Percentiles rank a stretch among this genome's conserved stretches.
Evolutionary conservation across 2,329 filamentous ascomycete species (phyloP).

Genomic region (Westerdykella ornata): DNA sequence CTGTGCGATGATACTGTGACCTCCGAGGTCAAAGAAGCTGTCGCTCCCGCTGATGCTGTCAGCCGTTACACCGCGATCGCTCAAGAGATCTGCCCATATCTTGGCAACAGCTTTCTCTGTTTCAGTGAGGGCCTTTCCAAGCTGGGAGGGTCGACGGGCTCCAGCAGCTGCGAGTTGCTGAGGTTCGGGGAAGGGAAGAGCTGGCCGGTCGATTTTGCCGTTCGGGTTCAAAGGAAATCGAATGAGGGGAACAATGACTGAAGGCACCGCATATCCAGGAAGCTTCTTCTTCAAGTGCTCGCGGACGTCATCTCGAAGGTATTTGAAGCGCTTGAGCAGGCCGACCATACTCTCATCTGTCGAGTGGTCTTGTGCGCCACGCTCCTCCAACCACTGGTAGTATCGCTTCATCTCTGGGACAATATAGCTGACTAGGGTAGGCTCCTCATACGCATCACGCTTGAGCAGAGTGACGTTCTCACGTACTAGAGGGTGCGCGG

Average conservation of each 20-base stretch:
- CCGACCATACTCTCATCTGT: slow-evolving; percentile 49
- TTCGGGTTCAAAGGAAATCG: slow-evolving; percentile 63
- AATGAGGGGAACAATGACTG: slow-evolving; percentile 64
- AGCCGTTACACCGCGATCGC: slow-evolving; percentile 53
- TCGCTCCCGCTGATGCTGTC: slow-evolving; percentile 58
- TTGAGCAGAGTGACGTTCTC: slow-evolving; percentile 83
- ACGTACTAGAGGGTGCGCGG: slow-evolving; percentile 64
- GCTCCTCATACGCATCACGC: slow-evolving; percentile 78
- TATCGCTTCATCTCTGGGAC: slow-evolving; percentile 75
- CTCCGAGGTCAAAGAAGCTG: slow-evolving; percentile 73
- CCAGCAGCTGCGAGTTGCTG: slow-evolving; percentile 56
- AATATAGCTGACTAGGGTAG: slow-evolving; percentile 79
- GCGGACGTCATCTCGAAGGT: slow-evolving; percentile 54
- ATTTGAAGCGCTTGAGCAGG: slow-evolving; percentile 55
- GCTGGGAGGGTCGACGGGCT: slow-evolving; percentile 39
- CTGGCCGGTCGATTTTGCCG: slow-evolving; percentile 71
- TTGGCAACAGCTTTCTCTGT: slow-evolving; percentile 63
- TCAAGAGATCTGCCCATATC: slow-evolving; percentile 67
- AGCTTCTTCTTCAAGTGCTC: slow-evolving; percentile 66
- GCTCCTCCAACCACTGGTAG: slow-evolving; percentile 57
- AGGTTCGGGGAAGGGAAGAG: slow-evolving; percentile 73
- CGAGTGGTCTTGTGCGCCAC: slow-evolving; percentile 35
- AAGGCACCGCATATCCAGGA: slow-evolving; percentile 68
- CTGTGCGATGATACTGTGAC: slow-evolving; percentile 74
- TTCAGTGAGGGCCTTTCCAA: slow-evolving; percentile 45